Conservation (phyloP, 2,329 filamentous ascomycete species). For the Xylariaceae sp. region DNA sequence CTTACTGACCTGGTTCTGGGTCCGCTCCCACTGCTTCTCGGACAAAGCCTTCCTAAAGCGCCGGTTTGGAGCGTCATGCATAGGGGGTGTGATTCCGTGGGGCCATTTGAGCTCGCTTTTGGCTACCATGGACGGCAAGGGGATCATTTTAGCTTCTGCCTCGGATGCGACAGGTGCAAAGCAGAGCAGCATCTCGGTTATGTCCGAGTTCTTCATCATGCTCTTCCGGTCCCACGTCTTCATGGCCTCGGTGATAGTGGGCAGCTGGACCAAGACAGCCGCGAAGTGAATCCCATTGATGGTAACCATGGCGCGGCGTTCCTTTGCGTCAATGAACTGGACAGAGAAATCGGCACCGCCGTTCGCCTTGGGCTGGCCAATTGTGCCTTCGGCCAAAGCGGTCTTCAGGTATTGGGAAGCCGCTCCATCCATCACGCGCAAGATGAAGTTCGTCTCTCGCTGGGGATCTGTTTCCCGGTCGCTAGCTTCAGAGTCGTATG, state of each 20-base stretch:
- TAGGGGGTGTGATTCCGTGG: constrained; percentile 80
- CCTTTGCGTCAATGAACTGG: constrained; percentile 70
- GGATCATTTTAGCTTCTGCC: constrained; percentile 57
- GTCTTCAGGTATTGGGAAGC: constrained; percentile 79
- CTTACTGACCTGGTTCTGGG: constrained; percentile 72
- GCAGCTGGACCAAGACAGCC: constrained; percentile 74
- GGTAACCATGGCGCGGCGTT: constrained; percentile 65
- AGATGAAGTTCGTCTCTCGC: constrained; percentile 82
- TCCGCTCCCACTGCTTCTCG: constrained; percentile 77
- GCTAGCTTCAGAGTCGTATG: constrained; percentile 93
- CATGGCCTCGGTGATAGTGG: constrained; percentile 83
- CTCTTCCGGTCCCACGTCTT: constrained; percentile 88
- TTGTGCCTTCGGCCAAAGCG: constrained; percentile 68
- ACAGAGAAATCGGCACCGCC: constrained; percentile 75
- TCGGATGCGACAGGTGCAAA: constrained; percentile 62
- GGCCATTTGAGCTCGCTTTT: constrained; percentile 67
- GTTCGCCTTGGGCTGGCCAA: constrained; percentile 58
- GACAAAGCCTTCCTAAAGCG: constrained; percentile 79
- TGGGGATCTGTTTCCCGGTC: constrained; percentile 82
- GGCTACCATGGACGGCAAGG: constrained; percentile 65
- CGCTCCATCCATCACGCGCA: constrained; percentile 81
- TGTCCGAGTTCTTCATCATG: constrained; percentile 83
- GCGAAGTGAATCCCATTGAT: constrained; percentile 69
- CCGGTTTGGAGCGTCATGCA: constrained; percentile 77
- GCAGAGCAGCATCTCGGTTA: constrained; percentile 84